phyloP scores from a whole-genome alignment of 768 basidiomycete genomes.

The Russula earlei region DNA sequence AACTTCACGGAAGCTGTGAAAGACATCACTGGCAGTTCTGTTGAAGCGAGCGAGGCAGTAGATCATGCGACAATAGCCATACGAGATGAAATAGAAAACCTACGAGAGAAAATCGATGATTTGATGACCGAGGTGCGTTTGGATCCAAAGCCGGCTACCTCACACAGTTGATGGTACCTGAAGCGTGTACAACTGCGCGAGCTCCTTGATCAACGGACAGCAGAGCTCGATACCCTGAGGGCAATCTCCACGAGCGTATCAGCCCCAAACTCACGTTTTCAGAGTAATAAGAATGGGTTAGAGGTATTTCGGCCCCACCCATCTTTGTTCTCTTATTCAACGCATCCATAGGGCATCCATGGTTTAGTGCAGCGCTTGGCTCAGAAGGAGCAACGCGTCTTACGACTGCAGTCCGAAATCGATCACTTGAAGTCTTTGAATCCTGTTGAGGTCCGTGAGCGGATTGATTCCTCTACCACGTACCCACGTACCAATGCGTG shows the following conservation, averaged over 20 bases:
- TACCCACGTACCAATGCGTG: neutral
- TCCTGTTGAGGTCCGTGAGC: slow-evolving; percentile 47
- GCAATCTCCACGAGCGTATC: slow-evolving; percentile 36
- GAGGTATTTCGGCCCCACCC: slow-evolving; percentile 37
- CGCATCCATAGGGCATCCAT: slow-evolving; percentile 43
- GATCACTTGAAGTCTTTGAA: slow-evolving; percentile 51
- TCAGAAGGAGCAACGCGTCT: slow-evolving; percentile 78
- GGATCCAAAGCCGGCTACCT: neutral
- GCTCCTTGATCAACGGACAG: slow-evolving; percentile 53
- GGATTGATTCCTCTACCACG: slow-evolving; percentile 41
- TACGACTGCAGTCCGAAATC: slow-evolving; percentile 63
- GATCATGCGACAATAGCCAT: slow-evolving; percentile 33
- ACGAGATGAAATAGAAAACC: slow-evolving; percentile 50
- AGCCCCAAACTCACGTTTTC: slow-evolving; percentile 31
- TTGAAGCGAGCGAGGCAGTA: slow-evolving; percentile 38
- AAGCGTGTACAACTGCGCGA: slow-evolving; percentile 44
- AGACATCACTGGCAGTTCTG: slow-evolving; percentile 53
- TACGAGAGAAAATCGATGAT: slow-evolving; percentile 52
- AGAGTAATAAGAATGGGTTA: slow-evolving; percentile 37
- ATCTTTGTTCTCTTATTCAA: neutral
- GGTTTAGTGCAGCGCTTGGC: slow-evolving; percentile 73
- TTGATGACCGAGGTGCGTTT: slow-evolving; percentile 55
- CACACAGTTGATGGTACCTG: neutral
- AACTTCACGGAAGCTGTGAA: slow-evolving; percentile 52
- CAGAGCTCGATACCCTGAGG: slow-evolving; percentile 57